These are phyloP conservation scores for Linum lewisii DNA, from an alignment of 345 rosid genomes.

Conservation along the genomic window DNA sequence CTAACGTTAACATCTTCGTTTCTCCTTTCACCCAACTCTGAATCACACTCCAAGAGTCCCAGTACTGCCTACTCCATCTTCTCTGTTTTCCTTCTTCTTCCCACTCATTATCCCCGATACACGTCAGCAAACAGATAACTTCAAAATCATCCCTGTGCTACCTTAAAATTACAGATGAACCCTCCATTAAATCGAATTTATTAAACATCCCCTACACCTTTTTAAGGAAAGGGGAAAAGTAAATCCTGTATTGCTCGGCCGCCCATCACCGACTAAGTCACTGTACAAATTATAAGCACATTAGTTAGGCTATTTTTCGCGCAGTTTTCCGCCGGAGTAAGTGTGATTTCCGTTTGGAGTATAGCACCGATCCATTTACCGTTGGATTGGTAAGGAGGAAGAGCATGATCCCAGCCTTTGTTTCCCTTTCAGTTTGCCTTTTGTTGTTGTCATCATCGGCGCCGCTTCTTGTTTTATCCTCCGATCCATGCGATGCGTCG, in stretches of 20 bases:
- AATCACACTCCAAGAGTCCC: too few relatives aligned
- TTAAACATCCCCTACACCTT: background rate
- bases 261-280: background rate
- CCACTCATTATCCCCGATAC: background rate
- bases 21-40: too few relatives aligned
- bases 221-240: background rate
- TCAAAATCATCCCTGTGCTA: background rate
- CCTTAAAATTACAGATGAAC: background rate
- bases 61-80: background rate
- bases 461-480: conserved; percentile 8
- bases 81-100: background rate
- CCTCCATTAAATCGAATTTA: background rate
- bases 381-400: background rate
- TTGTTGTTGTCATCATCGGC: background rate
- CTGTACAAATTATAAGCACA: background rate
- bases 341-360: background rate
- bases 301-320: background rate
- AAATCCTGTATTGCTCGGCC: background rate
- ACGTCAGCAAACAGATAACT: background rate
- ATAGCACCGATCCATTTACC: background rate
- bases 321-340: background rate
- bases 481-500: conserved; percentile 30
- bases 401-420: background rate
- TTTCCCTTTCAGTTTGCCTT: conserved; percentile 4
- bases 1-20: conserved; percentile 14